Percentiles rank a stretch among this genome's conserved stretches.
Conservation (phyloP, 176 grass and related monocot genomes). For the Carex littledalei region DNA sequence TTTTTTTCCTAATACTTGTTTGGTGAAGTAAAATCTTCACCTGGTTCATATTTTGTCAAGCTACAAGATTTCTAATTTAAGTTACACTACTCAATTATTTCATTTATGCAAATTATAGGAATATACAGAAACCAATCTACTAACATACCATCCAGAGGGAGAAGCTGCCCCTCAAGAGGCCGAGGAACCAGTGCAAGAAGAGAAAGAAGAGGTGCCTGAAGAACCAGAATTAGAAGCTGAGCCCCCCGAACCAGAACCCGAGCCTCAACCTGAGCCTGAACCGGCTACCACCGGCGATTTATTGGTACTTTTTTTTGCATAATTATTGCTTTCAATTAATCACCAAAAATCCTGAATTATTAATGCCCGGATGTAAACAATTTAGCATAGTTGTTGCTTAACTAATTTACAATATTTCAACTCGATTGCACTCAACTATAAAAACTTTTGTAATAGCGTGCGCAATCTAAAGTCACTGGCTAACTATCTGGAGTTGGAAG, state of each 20-base stretch:
- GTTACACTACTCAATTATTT: background rate
- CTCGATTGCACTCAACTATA: background rate
- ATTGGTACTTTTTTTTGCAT: slow-evolving; percentile 37
- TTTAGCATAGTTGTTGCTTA: background rate
- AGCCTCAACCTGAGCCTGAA: slow-evolving; percentile 32
- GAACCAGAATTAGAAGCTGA: slow-evolving; percentile 38
- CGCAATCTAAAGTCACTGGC: background rate
- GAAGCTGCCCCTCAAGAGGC: slow-evolving; percentile 44
- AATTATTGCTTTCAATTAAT: background rate
- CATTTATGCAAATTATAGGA: slow-evolving; percentile 36
- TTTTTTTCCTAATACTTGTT: background rate
- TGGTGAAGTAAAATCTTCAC: background rate
- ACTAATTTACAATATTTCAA: background rate
- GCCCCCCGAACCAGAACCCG: slow-evolving; percentile 28
- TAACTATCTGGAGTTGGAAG: background rate
- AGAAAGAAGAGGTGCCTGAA: slow-evolving; percentile 35
- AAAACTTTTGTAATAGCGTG: background rate
- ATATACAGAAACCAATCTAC: slow-evolving; percentile 42
- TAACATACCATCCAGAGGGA: slow-evolving; percentile 45
- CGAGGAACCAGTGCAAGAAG: slow-evolving; percentile 31
- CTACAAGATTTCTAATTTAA: background rate
- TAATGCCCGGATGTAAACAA: background rate
- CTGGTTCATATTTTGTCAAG: background rate
- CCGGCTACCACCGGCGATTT: slow-evolving; percentile 40
- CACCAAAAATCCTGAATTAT: background rate